Base-by-base conservation (phyloP, 768 basidiomycete genomes). In the Mycena epipterygia region DNA sequence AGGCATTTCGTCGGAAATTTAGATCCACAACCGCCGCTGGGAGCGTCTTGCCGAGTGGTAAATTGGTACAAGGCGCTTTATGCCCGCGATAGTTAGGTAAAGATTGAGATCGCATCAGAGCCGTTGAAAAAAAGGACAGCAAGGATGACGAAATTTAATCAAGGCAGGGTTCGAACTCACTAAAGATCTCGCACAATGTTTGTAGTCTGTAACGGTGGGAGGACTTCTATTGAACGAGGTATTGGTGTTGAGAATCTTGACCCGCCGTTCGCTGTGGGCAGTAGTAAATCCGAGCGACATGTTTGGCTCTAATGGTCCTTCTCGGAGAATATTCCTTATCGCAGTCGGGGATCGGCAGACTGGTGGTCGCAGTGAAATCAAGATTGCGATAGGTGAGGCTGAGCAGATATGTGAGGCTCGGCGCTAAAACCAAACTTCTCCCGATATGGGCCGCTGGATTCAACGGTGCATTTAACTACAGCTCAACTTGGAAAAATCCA, bases 81-180 rank as follows among this genome's bases (percentile, higher is more conserved):
- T 29, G 12, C 11, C 69, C 69, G 1, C 61, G 58, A 65, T 65
- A n/a, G 35, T 57, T 33, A 67, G 58, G 51, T 60, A 25, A 57
- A 11, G 0, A 21, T 17, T 21, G 21, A 70, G 49, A 70, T 64
- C 41, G 21, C 41, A 64, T 58, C 42, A 59, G 69, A 60, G 49
- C 46, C 42, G 23, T 29, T 57, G n/a, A n/a, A n/a, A n/a, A n/a
- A 58, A 53, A 58, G 23, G 39, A 62, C 61, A 61, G 69, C 49
- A 56, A 29, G 49, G 14, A 53, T 70, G 51, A 64, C 63, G 63
- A 66, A 57, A 58, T 59, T 70, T 70, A 65, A 70, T 70, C 61
- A 70, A 65, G 51, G 49, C 64, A 70, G 64, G 69, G 69, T 66
- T 64, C 68, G 63, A 32, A 49, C 63, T 48, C 52, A 60, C 63